Percentiles rank a stretch among this genome's conserved stretches.
phyloP scores from a whole-genome alignment of 257 asterid genomes.

The Scutellaria galericulata region DNA sequence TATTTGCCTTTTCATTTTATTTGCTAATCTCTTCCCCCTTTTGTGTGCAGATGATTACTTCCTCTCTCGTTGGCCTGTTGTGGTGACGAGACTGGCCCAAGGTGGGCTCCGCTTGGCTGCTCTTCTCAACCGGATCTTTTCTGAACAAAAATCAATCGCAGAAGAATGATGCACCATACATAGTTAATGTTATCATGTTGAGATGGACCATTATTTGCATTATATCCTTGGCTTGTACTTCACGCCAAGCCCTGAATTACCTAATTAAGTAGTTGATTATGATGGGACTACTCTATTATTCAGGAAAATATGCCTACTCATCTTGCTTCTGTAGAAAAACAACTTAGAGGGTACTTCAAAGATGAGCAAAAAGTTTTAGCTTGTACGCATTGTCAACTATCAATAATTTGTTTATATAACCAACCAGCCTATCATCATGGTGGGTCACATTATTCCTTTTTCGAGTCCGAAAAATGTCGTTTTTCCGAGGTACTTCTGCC shows the following conservation, averaged over 20 bases:
- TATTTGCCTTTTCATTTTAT: neutral
- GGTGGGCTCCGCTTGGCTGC: slow-evolving; percentile 88
- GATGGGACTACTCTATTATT: slow-evolving; percentile 18
- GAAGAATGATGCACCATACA: slow-evolving; percentile 42
- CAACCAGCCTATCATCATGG: slow-evolving; percentile 13
- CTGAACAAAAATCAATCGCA: slow-evolving; percentile 47
- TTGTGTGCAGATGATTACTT: slow-evolving; percentile 73
- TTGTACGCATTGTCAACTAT: slow-evolving; percentile 57
- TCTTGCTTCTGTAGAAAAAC: slow-evolving; percentile 43
- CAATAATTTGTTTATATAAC: slow-evolving; percentile 27
- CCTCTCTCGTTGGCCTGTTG: slow-evolving; percentile 77
- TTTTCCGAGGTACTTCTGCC: slow-evolving; percentile 27
- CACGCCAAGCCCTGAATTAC: slow-evolving; percentile 43
- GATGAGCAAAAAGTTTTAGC: slow-evolving; percentile 37
- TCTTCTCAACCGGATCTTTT: slow-evolving; percentile 73
- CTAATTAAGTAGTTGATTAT: slow-evolving; percentile 33
- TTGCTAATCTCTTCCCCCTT: neutral
- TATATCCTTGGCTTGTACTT: slow-evolving; percentile 33
- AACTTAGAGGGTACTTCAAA: slow-evolving; percentile 40
- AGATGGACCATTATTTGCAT: slow-evolving; percentile 22
- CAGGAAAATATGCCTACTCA: slow-evolving; percentile 23
- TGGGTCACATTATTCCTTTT: slow-evolving; percentile 28
- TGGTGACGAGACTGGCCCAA: slow-evolving; percentile 79
- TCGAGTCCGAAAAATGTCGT: slow-evolving; percentile 28
- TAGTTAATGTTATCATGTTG: neutral